Evolutionary conservation across 2,329 filamentous ascomycete genomes (phyloP), one percentile per base, ranked within the genome.

Genomic region (Penicillium sp.): DNA sequence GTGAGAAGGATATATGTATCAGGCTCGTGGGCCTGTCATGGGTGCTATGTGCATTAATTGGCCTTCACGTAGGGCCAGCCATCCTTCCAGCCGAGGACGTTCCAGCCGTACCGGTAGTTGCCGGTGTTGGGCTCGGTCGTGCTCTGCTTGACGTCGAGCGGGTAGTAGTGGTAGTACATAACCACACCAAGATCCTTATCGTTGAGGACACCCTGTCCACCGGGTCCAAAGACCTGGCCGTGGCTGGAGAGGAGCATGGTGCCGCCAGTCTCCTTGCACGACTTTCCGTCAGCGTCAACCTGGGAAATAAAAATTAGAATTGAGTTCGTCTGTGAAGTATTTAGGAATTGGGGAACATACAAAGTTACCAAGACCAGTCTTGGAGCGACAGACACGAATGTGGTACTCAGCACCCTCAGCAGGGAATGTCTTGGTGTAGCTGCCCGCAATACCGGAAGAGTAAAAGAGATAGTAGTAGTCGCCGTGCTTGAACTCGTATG

Each of bases 391-490:
- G 11, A 87, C 83, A 61, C 79, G 79, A 66, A 88, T 84, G 63
- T 80, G 81, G 70, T 89, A 89, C 72, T 88, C 86, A 10, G 74
- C 74, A 5, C 85, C 85, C 1, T 73, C 48, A 0, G 81, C 76
- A 0, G 85, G 84, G 51, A 70, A 72, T 47, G 61, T 74, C 0
- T 65, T 69, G 55, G 85, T 80, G 60, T 82, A 85, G 11, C 59
- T 56, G 53, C 84, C 88, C 74, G 83, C 88, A 38, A 76, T 76
- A 10, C 84, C 84, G 1, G 75, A 76, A 11, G 79, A 83, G 67
- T 81, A 86, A 67, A 82, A 85, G 63, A 89, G 74, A 64, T 87
- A 89, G 67, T 84, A 88, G 65, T 80, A 85, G 11, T 73, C 73
- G 9, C 72, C 77, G 46, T 82, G 72, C 60, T 82, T 76, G 64